Conservation (phyloP, 208 protist genomes). For the Naegleria fowleri region DNA sequence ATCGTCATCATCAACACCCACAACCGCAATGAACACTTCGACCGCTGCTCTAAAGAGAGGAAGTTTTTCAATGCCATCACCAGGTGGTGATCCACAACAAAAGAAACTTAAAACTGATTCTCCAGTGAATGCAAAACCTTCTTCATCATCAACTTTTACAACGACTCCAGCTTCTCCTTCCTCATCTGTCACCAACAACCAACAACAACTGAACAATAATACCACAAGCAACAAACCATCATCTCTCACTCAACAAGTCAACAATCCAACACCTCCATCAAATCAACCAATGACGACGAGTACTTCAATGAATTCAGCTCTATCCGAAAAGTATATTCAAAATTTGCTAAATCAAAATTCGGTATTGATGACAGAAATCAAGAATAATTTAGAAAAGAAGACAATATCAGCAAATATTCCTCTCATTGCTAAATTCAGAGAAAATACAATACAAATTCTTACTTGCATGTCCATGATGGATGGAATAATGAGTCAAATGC, state of each 20-base stretch:
- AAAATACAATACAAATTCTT: slow-evolving; percentile 27
- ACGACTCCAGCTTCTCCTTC: neutral
- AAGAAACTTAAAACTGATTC: neutral
- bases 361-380: neutral
- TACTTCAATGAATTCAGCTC: neutral
- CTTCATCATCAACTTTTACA: neutral
- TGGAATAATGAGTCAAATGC: slow-evolving; percentile 29
- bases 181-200: too few species aligned
- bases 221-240: neutral
- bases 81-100: neutral
- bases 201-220: neutral
- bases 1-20: neutral
- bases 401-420: neutral
- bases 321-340: slow-evolving; percentile 18
- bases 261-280: neutral
- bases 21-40: neutral
- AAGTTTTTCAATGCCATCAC: neutral
- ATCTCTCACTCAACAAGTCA: neutral
- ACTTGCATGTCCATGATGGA: slow-evolving; percentile 30
- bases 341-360: neutral
- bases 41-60: neutral
- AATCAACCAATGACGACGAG: neutral
- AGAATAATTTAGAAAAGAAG: neutral
- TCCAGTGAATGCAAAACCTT: neutral
- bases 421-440: slow-evolving; percentile 18